Evolutionary conservation across 1,284 basidiomycete species (phyloP).

Genomic region (Xerocomus minutiporus): DNA sequence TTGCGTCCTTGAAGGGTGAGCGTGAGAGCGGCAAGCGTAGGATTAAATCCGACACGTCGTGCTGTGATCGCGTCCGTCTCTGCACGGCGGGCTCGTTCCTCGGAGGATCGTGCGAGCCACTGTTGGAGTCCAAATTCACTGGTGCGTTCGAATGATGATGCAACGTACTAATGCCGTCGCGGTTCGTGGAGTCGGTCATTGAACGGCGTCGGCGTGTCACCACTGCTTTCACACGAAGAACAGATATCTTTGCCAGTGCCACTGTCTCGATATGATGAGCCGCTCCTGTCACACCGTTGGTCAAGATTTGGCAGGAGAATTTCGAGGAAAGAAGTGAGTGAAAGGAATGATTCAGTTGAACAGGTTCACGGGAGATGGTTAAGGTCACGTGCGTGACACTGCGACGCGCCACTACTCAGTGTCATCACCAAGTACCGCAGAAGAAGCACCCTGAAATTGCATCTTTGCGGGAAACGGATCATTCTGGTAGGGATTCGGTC

Average conservation of each 20-base stretch:
- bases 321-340: neutral
- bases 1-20: slow-evolving; percentile 52
- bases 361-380: neutral
- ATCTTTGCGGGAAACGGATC: too few relatives aligned
- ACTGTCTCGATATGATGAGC: neutral
- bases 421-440: too few relatives aligned
- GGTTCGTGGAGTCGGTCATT: slow-evolving; percentile 18
- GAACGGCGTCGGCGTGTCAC: slow-evolving; percentile 4
- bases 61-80: slow-evolving; percentile 50
- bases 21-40: slow-evolving; percentile 39
- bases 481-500: too few relatives aligned
- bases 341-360: neutral
- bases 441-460: too few relatives aligned
- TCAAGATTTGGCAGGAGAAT: neutral
- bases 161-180: slow-evolving; percentile 6
- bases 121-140: slow-evolving; percentile 2
- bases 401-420: too few relatives aligned
- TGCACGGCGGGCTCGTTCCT: slow-evolving; percentile 1
- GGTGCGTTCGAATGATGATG: slow-evolving; percentile 1
- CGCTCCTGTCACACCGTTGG: neutral
- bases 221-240: neutral
- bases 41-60: slow-evolving; percentile 41
- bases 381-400: neutral
- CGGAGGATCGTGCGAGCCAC: neutral
- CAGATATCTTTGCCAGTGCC: neutral